phyloP scores from a whole-genome alignment of 1,284 basidiomycete genomes.

The Malassezia arunalokei region DNA sequence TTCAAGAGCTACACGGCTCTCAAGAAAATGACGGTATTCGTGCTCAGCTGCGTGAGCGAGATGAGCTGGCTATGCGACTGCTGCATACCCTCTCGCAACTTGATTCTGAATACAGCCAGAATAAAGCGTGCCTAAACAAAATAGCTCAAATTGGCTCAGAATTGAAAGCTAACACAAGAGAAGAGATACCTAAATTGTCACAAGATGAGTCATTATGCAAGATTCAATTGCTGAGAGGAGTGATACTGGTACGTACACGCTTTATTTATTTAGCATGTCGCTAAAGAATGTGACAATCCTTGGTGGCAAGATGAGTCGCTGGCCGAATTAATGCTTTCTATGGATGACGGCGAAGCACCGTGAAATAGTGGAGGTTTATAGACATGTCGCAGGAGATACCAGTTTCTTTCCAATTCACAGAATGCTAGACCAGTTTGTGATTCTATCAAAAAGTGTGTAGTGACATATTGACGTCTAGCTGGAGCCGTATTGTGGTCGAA shows the following conservation, averaged over 20 bases:
- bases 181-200: not conserved
- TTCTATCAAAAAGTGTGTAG: constrained; percentile 10
- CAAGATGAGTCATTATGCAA: not conserved
- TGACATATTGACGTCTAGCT: constrained; percentile 9
- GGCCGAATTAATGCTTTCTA: constrained; percentile 2
- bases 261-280: not conserved
- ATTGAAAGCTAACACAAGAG: not conserved
- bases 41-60: constrained; percentile 11
- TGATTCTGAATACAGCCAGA: not conserved
- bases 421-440: constrained; percentile 15
- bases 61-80: constrained; percentile 9
- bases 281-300: not conserved
- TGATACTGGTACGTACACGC: constrained; percentile 1
- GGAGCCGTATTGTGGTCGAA: constrained; percentile 40
- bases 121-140: not conserved
- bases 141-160: not conserved
- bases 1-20: not conserved
- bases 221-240: constrained; percentile 2
- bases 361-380: no score
- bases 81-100: constrained; percentile 1
- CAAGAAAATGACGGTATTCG: constrained; percentile 1
- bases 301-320: constrained; percentile 11
- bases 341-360: not conserved
- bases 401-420: not conserved
- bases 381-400: no score